Percentiles rank a stretch among this genome's conserved stretches.
Conservation (phyloP, 345 rosid genomes). For the Theobroma cacao region DNA sequence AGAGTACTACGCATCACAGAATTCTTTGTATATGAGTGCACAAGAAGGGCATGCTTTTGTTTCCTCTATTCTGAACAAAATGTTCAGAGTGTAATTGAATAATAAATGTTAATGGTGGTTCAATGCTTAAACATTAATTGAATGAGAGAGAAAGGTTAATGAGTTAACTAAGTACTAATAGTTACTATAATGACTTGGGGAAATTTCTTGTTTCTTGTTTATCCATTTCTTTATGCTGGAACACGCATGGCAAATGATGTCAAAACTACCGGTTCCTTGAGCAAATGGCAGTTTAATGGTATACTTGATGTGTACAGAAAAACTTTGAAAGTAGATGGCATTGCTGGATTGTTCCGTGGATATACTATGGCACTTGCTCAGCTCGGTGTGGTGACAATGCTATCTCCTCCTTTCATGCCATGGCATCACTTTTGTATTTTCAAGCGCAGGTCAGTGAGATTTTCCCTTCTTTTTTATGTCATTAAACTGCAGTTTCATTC, state of each 20-base stretch:
- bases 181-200: no score
- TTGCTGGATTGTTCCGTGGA: slow-evolving; percentile 81
- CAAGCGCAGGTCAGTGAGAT: neutral
- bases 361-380: neutral
- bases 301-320: slow-evolving; percentile 64
- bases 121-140: no score
- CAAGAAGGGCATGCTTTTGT: slow-evolving; percentile 58
- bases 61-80: slow-evolving; percentile 44
- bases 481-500: no score
- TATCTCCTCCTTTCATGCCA: neutral
- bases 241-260: slow-evolving; percentile 82
- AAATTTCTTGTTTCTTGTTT: slow-evolving; percentile 50
- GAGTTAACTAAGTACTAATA: no score
- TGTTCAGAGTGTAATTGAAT: no score
- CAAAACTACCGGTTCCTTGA: slow-evolving; percentile 65
- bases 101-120: no score
- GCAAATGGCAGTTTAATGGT: slow-evolving; percentile 76
- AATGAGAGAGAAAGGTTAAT: no score
- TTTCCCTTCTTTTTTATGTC: no score
- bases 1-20: slow-evolving; percentile 42
- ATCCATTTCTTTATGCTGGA: slow-evolving; percentile 71
- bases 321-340: slow-evolving; percentile 62
- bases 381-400: rapidly evolving
- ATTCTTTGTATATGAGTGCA: slow-evolving; percentile 52
- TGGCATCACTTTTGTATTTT: neutral